These are phyloP conservation scores for Coleophoma cylindrospora DNA, from an alignment of 2,329 filamentous ascomycete species.

Conservation along the genomic window DNA sequence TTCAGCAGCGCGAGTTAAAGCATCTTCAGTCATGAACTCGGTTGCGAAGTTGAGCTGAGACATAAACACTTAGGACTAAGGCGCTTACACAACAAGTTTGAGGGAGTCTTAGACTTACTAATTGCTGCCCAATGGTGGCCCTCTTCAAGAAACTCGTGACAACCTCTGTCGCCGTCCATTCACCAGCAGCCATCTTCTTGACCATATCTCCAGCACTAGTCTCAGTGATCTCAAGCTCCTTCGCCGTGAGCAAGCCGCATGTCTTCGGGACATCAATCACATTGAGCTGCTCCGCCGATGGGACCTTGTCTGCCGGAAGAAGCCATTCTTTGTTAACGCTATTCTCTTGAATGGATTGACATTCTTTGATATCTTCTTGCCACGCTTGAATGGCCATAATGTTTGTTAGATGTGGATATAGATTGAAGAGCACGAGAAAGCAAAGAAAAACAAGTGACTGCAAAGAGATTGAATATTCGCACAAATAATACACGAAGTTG, in stretches of 20 bases:
- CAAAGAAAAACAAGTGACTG: no score
- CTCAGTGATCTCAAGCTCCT: slow-evolving; percentile 44
- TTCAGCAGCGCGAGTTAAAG: slow-evolving; percentile 6
- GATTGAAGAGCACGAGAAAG: no score
- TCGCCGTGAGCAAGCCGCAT: background rate
- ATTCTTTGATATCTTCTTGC: slow-evolving; percentile 1
- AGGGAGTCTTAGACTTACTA: slow-evolving; percentile 22
- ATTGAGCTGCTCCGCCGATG: background rate
- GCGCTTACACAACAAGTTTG: background rate
- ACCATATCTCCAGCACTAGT: slow-evolving; percentile 21
- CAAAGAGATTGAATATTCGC: no score
- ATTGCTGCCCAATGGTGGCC: slow-evolving; percentile 44
- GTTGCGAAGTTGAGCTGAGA: slow-evolving; percentile 30
- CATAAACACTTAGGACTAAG: background rate
- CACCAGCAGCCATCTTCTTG: slow-evolving; percentile 20
- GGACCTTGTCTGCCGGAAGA: slow-evolving; percentile 2
- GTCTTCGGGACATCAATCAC: slow-evolving; percentile 1
- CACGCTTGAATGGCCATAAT: background rate
- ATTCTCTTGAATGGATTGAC: slow-evolving; percentile 4
- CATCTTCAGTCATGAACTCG: slow-evolving; percentile 10
- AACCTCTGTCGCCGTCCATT: slow-evolving; percentile 43
- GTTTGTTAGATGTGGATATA: no score
- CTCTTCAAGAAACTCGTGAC: slow-evolving; percentile 44
- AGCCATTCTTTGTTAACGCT: slow-evolving; percentile 8
- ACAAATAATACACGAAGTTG: no score